These are phyloP conservation scores for Claviceps spartinae DNA, from an alignment of 2,329 filamentous ascomycete genomes.

Conservation along the genomic window DNA sequence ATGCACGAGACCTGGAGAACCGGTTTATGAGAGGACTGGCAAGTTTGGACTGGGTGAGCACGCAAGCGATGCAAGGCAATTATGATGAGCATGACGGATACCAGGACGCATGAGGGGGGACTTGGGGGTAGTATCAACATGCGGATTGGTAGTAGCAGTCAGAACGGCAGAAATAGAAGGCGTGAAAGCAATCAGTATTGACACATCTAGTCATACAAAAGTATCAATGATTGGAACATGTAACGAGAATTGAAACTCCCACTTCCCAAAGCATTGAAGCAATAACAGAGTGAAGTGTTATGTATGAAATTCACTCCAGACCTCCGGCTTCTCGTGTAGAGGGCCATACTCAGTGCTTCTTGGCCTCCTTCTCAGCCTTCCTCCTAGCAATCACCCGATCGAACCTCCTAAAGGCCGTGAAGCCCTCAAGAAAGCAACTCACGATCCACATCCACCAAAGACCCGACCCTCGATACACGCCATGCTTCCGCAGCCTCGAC, in stretches of 20 bases:
- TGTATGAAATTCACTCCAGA: background rate
- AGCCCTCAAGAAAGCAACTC: constrained; percentile 41
- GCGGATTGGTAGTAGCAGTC: background rate
- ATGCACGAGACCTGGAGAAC: constrained; percentile 41
- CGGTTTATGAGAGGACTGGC: constrained; percentile 43
- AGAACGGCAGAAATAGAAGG: background rate
- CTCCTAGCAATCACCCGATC: constrained; percentile 33
- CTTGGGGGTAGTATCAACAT: background rate
- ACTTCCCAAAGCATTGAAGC: too few relatives aligned
- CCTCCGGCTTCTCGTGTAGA: background rate
- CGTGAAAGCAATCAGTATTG: too few relatives aligned
- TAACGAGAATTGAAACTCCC: too few relatives aligned
- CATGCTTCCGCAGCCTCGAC: constrained; percentile 29
- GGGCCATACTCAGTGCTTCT: constrained; percentile 19
- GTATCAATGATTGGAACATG: too few relatives aligned
- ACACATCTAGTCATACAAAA: too few relatives aligned
- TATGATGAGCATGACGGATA: constrained; percentile 43
- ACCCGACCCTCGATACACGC: constrained; percentile 29
- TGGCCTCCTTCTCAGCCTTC: constrained; percentile 26
- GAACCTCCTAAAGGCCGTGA: constrained; percentile 34
- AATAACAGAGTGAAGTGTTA: too few relatives aligned
- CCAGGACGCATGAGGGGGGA: constrained; percentile 28
- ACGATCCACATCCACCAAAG: constrained; percentile 43
- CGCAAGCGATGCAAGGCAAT: constrained; percentile 44
- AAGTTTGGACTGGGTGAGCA: constrained; percentile 49